Percentiles rank a stretch among this genome's conserved stretches.
These are phyloP conservation scores for Theobroma grandiflorum DNA, from an alignment of 441 rosid genomes.

Conservation along the genomic window DNA sequence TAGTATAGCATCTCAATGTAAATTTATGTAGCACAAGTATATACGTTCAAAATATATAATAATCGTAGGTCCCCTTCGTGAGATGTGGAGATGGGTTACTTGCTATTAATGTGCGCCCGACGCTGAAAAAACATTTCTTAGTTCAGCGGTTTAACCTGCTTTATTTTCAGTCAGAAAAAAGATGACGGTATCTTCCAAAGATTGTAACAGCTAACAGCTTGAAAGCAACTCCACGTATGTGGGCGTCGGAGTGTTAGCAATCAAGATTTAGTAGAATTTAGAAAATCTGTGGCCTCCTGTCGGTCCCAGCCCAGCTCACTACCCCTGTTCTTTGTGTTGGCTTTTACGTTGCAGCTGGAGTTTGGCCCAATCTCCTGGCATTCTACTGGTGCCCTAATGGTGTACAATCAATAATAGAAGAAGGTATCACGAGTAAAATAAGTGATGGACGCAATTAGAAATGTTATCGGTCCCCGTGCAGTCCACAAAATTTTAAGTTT, in stretches of 20 bases:
- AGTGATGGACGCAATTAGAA: neutral
- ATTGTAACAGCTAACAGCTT: neutral
- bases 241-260: slow-evolving; percentile 2
- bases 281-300: neutral
- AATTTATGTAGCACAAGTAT: neutral
- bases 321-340: neutral
- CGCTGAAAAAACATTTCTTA: neutral
- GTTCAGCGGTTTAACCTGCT: neutral
- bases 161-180: neutral
- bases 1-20: slow-evolving; percentile 3
- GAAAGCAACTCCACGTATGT: slow-evolving; percentile 11
- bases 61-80: neutral
- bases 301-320: neutral
- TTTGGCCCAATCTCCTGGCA: neutral
- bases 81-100: neutral
- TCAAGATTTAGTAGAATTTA: neutral
- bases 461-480: neutral
- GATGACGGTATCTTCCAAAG: neutral
- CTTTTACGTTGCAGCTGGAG: neutral
- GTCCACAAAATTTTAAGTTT: neutral
- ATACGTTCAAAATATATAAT: neutral
- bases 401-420: slow-evolving; percentile 14
- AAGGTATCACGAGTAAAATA: slow-evolving; percentile 9
- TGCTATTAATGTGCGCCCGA: neutral
- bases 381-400: neutral